phyloP scores from a whole-genome alignment of 768 basidiomycete species.

The Mycena alexandri region DNA sequence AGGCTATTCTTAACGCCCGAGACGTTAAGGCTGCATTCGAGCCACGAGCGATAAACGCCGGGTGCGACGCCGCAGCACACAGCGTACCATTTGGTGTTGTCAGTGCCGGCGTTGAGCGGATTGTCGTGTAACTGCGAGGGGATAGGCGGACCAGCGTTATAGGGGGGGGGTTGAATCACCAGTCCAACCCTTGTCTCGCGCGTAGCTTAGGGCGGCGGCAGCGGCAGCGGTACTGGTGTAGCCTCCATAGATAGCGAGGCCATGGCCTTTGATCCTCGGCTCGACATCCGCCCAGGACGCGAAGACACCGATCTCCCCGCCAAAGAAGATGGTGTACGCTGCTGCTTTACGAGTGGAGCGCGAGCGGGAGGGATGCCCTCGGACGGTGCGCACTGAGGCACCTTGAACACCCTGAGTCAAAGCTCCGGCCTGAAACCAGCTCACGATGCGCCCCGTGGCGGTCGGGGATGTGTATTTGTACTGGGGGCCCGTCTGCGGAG shows the following conservation, averaged over 20 bases:
- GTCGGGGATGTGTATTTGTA: too few species aligned
- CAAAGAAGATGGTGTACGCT: not conserved
- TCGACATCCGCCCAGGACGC: not conserved
- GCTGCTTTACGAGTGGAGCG: too few species aligned
- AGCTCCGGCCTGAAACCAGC: slow-evolving; percentile 2
- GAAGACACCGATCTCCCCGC: slow-evolving; percentile 15
- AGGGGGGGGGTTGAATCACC: not conserved
- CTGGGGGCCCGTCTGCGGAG: too few species aligned
- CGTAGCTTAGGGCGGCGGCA: not conserved
- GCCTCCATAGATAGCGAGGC: not conserved
- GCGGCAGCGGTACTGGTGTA: not conserved
- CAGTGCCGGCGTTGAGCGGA: not conserved
- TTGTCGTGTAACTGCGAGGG: not conserved
- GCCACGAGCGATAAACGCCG: slow-evolving; percentile 6
- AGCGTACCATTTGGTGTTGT: not conserved
- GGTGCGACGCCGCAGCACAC: slow-evolving; percentile 1
- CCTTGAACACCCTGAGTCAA: not conserved
- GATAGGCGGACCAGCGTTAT: not conserved
- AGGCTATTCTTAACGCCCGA: not conserved
- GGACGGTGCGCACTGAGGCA: too few species aligned
- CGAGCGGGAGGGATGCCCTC: too few species aligned
- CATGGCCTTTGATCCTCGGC: slow-evolving; percentile 4
- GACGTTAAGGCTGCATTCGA: slow-evolving; percentile 12
- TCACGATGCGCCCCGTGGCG: too few species aligned
- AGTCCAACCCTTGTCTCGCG: not conserved